These are phyloP conservation scores for Crithidia mellificae DNA, from an alignment of 208 protist species.

Conservation along the genomic window DNA sequence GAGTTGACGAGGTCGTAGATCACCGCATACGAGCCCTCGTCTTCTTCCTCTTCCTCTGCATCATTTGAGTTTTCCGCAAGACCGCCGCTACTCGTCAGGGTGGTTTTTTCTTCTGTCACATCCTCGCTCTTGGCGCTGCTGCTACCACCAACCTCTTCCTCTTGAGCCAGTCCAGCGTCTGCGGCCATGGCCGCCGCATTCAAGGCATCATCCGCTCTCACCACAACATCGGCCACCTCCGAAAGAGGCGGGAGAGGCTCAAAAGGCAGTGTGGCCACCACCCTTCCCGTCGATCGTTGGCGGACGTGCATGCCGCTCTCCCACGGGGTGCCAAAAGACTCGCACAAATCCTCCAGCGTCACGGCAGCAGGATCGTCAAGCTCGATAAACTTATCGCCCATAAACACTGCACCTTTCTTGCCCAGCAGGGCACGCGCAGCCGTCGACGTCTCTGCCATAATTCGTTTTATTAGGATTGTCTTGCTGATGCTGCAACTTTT, in stretches of 20 bases:
- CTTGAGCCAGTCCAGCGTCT: background rate
- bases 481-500: too few species aligned
- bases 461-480: too few species aligned
- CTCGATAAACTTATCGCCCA: slow-evolving; percentile 71
- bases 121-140: background rate
- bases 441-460: background rate
- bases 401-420: slow-evolving; percentile 50
- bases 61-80: background rate
- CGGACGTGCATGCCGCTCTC: slow-evolving; percentile 56
- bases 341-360: slow-evolving; percentile 73
- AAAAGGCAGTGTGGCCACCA: slow-evolving; percentile 79
- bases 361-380: slow-evolving; percentile 54
- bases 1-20: slow-evolving; percentile 37
- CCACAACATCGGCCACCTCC: slow-evolving; percentile 2
- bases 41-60: slow-evolving; percentile 13
- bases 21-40: slow-evolving; percentile 10
- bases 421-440: background rate
- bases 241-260: slow-evolving; percentile 44
- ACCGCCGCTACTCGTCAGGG: background rate
- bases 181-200: background rate
- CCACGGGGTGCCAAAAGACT: slow-evolving; percentile 56
- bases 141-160: background rate
- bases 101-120: background rate
- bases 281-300: slow-evolving; percentile 42
- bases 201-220: slow-evolving; percentile 1